Base-by-base conservation (phyloP, 1,139 yeast genomes). In the Spencermartinsiella ligniputridi region DNA sequence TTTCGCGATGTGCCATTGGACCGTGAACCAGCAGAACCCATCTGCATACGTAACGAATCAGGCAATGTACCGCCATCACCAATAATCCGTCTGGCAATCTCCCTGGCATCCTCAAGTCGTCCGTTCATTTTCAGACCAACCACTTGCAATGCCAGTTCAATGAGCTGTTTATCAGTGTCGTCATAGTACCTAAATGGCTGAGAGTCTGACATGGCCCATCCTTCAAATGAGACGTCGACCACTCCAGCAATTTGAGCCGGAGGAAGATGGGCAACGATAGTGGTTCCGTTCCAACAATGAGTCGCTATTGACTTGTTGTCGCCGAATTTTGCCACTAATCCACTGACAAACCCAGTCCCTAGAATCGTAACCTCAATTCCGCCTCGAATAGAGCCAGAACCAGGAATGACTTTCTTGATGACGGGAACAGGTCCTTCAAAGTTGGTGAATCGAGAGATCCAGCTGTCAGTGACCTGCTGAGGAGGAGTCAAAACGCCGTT, bases 41-140 rank as follows among this genome's bases (percentile, higher is more conserved):
- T 37, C 16, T 42, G 39, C 37, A 37, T 30, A 43, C 46, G 37
- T 5, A 47, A 41, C 24, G 37, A 37, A 16, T 36, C 34, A 29
- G 47, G 46, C 25, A 48, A 44, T 3, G 50, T 45, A 13, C 52
- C 48, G 17, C 52, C 51, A 16, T 50, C 51, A 9, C 58, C 60
- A 19, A 86, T 89, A 53, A 86, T 86, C 57, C 92, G 70, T 62
- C 80, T 81, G 1, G 95, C 96, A 58, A 86, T 84, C 58, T 85
- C 86, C 56, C 86, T 78, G 1, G 96, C 96, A 66, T 88, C 95
- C 60, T 88, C 96, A 45, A 88, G 69, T 57, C 81, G 82, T 50
- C 96, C 96, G 61, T 87, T 87, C 95, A 88, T 87, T 66, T 88
- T 88, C 63, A 87, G 71, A 1, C 96, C 96, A 32, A 89, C 95